These are phyloP conservation scores for Termitomyces sp. DNA, from an alignment of 768 basidiomycete species.

Conservation along the genomic window DNA sequence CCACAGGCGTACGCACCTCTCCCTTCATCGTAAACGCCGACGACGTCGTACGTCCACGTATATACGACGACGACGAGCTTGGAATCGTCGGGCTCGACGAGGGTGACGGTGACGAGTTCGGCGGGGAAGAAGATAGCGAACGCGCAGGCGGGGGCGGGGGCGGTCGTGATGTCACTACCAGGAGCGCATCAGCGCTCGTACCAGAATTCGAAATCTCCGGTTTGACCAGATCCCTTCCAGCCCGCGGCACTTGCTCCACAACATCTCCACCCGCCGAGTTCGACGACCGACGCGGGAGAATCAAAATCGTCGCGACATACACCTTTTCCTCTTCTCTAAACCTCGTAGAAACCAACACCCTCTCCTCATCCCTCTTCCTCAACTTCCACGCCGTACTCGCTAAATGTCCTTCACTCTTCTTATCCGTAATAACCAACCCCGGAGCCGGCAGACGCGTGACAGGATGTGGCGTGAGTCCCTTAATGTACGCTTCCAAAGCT, in stretches of 20 bases:
- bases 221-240: conserved; percentile 23
- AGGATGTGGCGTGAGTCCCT: conserved; percentile 61
- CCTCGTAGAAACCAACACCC: conserved; percentile 51
- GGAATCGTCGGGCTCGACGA: conserved; percentile 21
- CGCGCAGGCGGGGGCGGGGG: not conserved
- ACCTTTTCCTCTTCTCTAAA: conserved; percentile 48
- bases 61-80: conserved; percentile 6
- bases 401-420: conserved; percentile 43
- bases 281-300: conserved; percentile 29
- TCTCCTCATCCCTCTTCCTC: conserved; percentile 53
- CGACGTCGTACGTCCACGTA: conserved; percentile 41
- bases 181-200: not conserved
- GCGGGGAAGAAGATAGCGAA: conserved; percentile 13
- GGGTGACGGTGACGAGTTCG: conserved; percentile 20
- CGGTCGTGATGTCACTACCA: conserved; percentile 1
- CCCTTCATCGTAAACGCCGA: conserved; percentile 63
- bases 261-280: conserved; percentile 7
- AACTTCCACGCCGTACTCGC: conserved; percentile 55
- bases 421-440: conserved; percentile 55
- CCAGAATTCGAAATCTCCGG: not conserved
- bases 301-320: conserved; percentile 49
- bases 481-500: conserved; percentile 71
- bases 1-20: conserved; percentile 57
- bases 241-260: conserved; percentile 35
- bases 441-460: conserved; percentile 66